Evolutionary conservation across 106 monocot genomes (phyloP), one percentile per base, ranked within the genome.

Genomic region (Gastrodia elata): DNA sequence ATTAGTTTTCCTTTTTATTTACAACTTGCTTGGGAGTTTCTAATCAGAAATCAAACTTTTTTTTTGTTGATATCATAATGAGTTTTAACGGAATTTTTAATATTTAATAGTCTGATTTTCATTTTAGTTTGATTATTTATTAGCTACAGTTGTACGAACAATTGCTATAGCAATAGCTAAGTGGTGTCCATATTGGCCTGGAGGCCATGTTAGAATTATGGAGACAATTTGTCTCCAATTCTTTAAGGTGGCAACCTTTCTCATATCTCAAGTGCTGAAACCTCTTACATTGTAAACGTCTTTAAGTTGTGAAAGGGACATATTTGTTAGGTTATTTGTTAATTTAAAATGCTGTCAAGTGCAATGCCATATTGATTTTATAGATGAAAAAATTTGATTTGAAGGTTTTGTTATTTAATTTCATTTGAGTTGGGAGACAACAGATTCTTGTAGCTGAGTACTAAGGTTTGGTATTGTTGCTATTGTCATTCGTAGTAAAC

Each of bases 41-140:
- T 33, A 16, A 36, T 18, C 32, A 32, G 15, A 65, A 65, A 65
- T 36, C 36, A n/a, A 37, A 38, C 32, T 61, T 61, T 33, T 14
- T 6, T 57, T 4, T 9, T 57, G 4, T 22, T 25, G 25, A 25
- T 57, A 24, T 57, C 22, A 26, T 57, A 26, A 57, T 22, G 9
- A 25, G 4, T 57, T 44, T 26, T 26, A 57, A 6, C 25, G 6
- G n/a, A 5, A 27, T 57, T 57, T 57, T 25, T 57, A 57, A 25
- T 57, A 5, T 32, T 30, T 61, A 2, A 14, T 15, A 61, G 10
- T 32, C 11, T 30, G 14, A 6, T 61, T 61, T 32, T 30, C 11
- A 30, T 61, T 61, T 15, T 24, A 30, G 61, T 61, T 61, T 27
- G 61, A 61, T 61, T 61, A 11, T 61, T 61, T 61, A 14, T 61